Base-by-base conservation (phyloP, 805 yeast species). In the Yamadazyma insecticola region DNA sequence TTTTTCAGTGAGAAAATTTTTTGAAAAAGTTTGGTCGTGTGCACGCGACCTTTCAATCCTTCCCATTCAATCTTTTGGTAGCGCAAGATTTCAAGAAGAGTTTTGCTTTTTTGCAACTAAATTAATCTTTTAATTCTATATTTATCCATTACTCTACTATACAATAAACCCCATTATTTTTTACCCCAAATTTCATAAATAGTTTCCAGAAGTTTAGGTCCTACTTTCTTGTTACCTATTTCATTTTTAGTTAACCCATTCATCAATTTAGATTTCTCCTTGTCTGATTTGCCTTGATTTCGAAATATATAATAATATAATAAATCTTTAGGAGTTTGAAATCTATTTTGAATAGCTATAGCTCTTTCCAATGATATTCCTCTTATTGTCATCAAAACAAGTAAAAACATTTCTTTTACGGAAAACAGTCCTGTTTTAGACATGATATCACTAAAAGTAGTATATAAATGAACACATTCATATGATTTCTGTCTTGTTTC, bases 361-460 rank as follows among this genome's bases (percentile, higher is more conserved):
- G 98, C 98, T 50, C 84, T 87, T 40, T 90, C 97, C 18, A 85
- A 57, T 0, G 95, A 76, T 1, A 92, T 67, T 1, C 97, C 98
- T 38, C 74, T 71, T 2, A 83, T 70, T 3, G 88, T 74, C 81
- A 88, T 76, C 14, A 92, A 67, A 80, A 87, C 77, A 26, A 74
- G 65, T 2, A 87, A 59, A 44, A 78, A 90, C 45, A 86, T 59
- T 40, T 90, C 96, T 27, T 76, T 76, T 0, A 86, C 76, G 0
- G 95, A 83, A 47, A 72, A 63, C 63, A 80, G 60, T 16, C 74
- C 74, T 2, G 82, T 67, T 50, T 92, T 92, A 3, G 81, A 74
- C 54, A 92, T 57, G 19, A 80, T 67, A 4, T 71, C 72, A 45
- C 80, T 82, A 51, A 86, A 89, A 13, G 53, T 47, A 5, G 53